Percentiles rank a stretch among this genome's conserved stretches.
Conservation (phyloP, 768 basidiomycete genomes). For the Kwoniella dendrophila region DNA sequence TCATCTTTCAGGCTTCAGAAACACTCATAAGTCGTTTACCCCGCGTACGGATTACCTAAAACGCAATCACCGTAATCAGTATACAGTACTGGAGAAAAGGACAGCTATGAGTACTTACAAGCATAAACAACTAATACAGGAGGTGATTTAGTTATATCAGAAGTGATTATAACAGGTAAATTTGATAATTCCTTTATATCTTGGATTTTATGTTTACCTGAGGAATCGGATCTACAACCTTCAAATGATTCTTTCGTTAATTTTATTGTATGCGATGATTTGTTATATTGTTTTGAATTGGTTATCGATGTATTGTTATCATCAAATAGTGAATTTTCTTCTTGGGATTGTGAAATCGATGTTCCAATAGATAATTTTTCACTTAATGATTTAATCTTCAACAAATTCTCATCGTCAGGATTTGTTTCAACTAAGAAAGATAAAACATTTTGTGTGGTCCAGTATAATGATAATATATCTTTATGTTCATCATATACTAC, state of each 20-base stretch:
- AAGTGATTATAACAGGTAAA: constrained; percentile 91
- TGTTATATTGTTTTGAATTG: constrained; percentile 69
- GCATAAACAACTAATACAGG: constrained; percentile 96
- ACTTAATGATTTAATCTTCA: constrained; percentile 88
- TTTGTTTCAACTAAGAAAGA: constrained; percentile 92
- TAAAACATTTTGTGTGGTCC: constrained; percentile 92
- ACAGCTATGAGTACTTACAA: constrained; percentile 32
- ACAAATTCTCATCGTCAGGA: constrained; percentile 85
- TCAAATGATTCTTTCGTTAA: constrained; percentile 73
- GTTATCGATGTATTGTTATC: constrained; percentile 49
- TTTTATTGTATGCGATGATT: constrained; percentile 65
- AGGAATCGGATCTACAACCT: constrained; percentile 66
- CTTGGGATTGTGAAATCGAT: constrained; percentile 76
- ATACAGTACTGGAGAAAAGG: neutral
- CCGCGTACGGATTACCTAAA: constrained; percentile 21
- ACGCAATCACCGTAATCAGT: no score
- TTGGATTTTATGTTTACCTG: constrained; percentile 88
- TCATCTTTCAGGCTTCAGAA: no score
- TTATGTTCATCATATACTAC: constrained; percentile 94
- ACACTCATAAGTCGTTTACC: neutral
- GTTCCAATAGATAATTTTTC: constrained; percentile 66
- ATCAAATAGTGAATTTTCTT: constrained; percentile 79
- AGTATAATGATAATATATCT: constrained; percentile 81
- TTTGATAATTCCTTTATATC: constrained; percentile 92
- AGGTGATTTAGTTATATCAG: constrained; percentile 91